phyloP scores from a whole-genome alignment of 805 yeast species.

The Pichia insulana region DNA sequence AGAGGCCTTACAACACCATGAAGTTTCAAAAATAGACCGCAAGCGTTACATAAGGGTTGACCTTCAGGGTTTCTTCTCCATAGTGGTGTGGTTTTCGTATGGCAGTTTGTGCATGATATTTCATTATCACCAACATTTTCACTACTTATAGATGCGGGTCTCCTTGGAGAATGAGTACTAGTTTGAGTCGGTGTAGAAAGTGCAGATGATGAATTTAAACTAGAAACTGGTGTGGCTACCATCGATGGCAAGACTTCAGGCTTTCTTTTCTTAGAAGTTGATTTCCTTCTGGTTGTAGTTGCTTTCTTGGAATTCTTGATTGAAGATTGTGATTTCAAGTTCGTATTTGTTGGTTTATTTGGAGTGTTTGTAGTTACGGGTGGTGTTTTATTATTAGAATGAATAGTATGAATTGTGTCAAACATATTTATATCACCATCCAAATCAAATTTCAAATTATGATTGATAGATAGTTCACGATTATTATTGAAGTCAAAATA shows the following conservation, averaged over 20 bases:
- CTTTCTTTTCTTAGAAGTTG: conserved; percentile 14
- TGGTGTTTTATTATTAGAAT: not conserved
- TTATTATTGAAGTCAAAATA: conserved; percentile 11
- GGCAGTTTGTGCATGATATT: conserved; percentile 71
- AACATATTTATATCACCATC: conserved; percentile 26
- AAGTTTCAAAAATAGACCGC: conserved; percentile 84
- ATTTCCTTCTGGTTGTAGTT: conserved; percentile 4
- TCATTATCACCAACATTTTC: conserved; percentile 10
- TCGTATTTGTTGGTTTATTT: not conserved
- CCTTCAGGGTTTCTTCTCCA: conserved; percentile 95
- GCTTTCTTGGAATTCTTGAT: conserved; percentile 12
- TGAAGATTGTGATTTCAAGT: not conserved
- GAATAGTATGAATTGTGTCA: conserved; percentile 12
- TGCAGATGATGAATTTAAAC: conserved; percentile 1
- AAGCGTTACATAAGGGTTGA: conserved; percentile 89
- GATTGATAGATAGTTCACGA: conserved; percentile 7
- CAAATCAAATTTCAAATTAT: conserved; percentile 19
- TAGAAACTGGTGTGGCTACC: conserved; percentile 3
- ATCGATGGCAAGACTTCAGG: not conserved
- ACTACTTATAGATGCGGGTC: conserved; percentile 2
- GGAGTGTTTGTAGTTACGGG: not conserved
- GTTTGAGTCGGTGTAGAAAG: not conserved
- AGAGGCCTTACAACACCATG: conserved; percentile 95
- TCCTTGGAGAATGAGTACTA: not conserved
- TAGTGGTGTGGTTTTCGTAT: conserved; percentile 84